phyloP scores from a whole-genome alignment of 2,329 filamentous ascomycete species.

The Paraphoma sp. region DNA sequence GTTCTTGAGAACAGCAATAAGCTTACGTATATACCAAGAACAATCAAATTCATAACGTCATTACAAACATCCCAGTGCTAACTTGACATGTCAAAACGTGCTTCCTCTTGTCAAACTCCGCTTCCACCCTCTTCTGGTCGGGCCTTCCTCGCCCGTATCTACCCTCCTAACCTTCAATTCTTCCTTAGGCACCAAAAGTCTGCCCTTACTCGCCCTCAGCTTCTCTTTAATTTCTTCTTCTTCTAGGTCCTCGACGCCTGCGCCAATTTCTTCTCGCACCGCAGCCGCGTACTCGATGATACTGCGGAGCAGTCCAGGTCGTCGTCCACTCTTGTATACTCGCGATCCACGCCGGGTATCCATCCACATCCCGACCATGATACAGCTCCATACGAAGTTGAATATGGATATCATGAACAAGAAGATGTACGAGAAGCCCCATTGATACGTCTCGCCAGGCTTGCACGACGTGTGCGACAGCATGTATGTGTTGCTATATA shows the following conservation, averaged over 20 bases:
- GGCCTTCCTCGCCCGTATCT: slow-evolving; percentile 5
- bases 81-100: slow-evolving; percentile 26
- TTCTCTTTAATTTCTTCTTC: slow-evolving; percentile 29
- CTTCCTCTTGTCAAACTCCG: slow-evolving; percentile 33
- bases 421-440: slow-evolving; percentile 46
- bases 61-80: too few species aligned
- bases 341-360: slow-evolving; percentile 33
- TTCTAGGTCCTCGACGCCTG: slow-evolving; percentile 18
- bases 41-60: too few species aligned
- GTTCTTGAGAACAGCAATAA: too few species aligned
- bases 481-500: slow-evolving; percentile 26
- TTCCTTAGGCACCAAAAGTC: slow-evolving; percentile 28
- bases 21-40: too few species aligned
- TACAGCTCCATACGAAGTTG: slow-evolving; percentile 41
- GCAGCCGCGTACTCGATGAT: slow-evolving; percentile 35
- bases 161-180: slow-evolving; percentile 33
- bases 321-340: slow-evolving; percentile 38
- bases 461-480: slow-evolving; percentile 35
- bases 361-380: slow-evolving; percentile 44
- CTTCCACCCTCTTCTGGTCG: slow-evolving; percentile 23
- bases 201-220: slow-evolving; percentile 27
- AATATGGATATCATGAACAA: slow-evolving; percentile 44
- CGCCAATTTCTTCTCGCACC: slow-evolving; percentile 37
- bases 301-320: slow-evolving; percentile 37
- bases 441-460: slow-evolving; percentile 41